phyloP scores from a whole-genome alignment of 2,329 filamentous ascomycete species.

The Claviceps paspali region DNA sequence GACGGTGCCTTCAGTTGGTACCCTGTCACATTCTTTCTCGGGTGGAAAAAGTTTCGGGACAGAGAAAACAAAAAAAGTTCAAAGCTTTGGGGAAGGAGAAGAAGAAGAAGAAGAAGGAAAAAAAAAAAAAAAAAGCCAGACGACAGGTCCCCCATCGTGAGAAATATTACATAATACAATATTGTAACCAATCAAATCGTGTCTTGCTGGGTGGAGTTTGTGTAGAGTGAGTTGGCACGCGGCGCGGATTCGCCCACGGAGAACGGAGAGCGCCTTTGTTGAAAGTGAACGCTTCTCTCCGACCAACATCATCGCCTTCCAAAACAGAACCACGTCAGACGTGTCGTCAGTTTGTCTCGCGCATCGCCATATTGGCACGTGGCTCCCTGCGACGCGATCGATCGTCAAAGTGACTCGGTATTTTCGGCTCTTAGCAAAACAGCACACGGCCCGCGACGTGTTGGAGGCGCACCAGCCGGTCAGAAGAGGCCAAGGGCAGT shows the following conservation, averaged over 20 bases:
- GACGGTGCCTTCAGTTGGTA: too few species aligned
- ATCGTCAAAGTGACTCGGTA: too few species aligned
- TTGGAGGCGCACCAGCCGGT: background rate
- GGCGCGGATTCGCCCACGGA: background rate
- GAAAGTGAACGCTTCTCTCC: too few species aligned
- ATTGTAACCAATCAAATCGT: background rate
- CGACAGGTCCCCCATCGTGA: too few species aligned
- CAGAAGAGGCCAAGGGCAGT: background rate
- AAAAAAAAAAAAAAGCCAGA: too few species aligned
- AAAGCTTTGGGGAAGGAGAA: too few species aligned
- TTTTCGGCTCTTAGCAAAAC: too few species aligned
- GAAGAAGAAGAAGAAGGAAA: background rate
- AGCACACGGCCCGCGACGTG: too few species aligned
- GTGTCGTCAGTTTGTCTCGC: background rate
- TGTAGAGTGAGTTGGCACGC: too few species aligned
- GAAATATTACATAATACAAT: background rate
- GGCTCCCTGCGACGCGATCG: background rate
- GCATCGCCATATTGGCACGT: background rate
- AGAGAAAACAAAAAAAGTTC: too few species aligned
- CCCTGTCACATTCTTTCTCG: too few species aligned
- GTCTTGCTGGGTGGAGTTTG: background rate
- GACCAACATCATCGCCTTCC: background rate
- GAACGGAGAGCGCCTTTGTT: background rate
- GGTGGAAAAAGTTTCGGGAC: too few species aligned
- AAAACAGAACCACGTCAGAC: background rate